Evolutionary conservation across 1,139 yeast genomes (phyloP), one percentile per base, ranked within the genome.

Genomic region (Diutina siamensis): DNA sequence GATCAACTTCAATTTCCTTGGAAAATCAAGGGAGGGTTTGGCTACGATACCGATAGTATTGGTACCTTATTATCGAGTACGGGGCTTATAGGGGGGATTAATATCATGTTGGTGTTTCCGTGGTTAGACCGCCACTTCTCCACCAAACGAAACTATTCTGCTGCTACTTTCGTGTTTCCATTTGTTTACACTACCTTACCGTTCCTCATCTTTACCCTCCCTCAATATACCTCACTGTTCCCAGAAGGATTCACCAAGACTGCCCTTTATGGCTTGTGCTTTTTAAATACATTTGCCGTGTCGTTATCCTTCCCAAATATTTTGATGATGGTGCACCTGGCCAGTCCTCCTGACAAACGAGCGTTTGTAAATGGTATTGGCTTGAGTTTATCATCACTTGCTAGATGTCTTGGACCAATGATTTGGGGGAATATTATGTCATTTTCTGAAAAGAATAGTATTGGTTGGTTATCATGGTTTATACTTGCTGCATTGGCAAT

Each of bases 1-100:
- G 57, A 57, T 13, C 52, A 58, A 19, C 55, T 77, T n/a, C 53
- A 59, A 35, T 76, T 79, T 55, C 62, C 62, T 1, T 55, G 52
- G 48, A 49, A 48, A 13, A 50, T 59, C 27, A 50, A 50, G 35
- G 62, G 61, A 9, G 42, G 42, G 9, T 38, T 38, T 38, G 76
- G 77, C 13, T 62, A 63, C 44, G 55, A 54, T 40, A 47, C 57
- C 19, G 51, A 48, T 22, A 48, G 47, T 33, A 52, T 51, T 41
- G 55, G 55, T 17, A 52, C 49, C 20, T 49, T 52, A 15, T 50
- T 52, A 27, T 51, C 54, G 7, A 49, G 53, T 20, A 52, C 55
- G 15, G 55, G 55, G 2, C 44, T 52, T 20, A 49, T 50, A 44
- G 55, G 55, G 10, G 50, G 52, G 47, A 13, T 51, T 15, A 52